Evolutionary conservation across 371 early-diverging fungal genomes (phyloP), one percentile per base, ranked within the genome.

Genomic region (Mortierella sp.): DNA sequence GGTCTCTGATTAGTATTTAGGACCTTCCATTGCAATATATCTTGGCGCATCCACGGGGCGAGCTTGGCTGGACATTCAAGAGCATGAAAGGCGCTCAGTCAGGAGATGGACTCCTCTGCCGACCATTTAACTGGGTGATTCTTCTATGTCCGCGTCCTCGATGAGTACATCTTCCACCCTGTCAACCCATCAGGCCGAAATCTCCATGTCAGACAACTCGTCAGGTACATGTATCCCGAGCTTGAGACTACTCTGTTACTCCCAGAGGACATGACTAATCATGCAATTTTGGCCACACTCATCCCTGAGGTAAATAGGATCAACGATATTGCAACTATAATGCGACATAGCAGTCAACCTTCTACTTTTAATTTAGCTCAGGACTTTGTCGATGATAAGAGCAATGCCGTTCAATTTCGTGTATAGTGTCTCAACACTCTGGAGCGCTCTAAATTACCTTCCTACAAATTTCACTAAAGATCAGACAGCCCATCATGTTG

Each of bases 401-500:
- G 43, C 16, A 13, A n/a, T 21, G 65, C 43, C 8, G 58, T 2
- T 4, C 43, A 45, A 9, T 68, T 43, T 32, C 38, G 60, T 7
- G 41, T 58, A 4, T 60, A 74, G 61, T 64, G 38, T 32, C 62
- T 75, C 28, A 66, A 75, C 58, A n/a, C 63, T 15, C 53, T 65
- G 19, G 13, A 28, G 4, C 57, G 6, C 10, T 38, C 15, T 53
- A 57, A 1, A 57, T 62, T 7, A 61, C 75, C 13, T 5, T 33
- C 5, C 5, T 45, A 53, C 43, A 43, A 33, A 19, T 69, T 22
- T 4, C 19, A 5, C 50, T 74, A 0, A 74, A 74, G 24, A 58
- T 73, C 15, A 50, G 58, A 9, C 67, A 73, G 47, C 67, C 73
- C 16, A 58, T 73, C 50, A 50, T 73, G 45, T 65, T 69, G 13